These are phyloP conservation scores for Nicotiana rustica DNA, from an alignment of 305 asterid species.

Conservation along the genomic window DNA sequence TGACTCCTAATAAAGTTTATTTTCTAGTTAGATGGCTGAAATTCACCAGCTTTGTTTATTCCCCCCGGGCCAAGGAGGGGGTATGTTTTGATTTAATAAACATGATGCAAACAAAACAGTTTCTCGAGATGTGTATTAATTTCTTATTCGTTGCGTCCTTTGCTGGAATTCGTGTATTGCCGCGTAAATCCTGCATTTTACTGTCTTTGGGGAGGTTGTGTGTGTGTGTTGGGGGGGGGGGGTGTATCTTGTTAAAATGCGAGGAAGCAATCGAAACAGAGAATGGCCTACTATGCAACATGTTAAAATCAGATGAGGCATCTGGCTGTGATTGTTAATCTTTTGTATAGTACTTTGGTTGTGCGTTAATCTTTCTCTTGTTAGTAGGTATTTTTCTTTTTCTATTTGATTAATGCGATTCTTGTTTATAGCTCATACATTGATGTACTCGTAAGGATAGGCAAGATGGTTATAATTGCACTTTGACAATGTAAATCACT, in stretches of 20 bases:
- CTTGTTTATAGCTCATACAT: neutral
- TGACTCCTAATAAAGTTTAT: constrained; percentile 2
- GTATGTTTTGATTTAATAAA: constrained; percentile 23
- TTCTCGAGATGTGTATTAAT: neutral
- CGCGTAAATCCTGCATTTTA: neutral
- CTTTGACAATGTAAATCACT: neutral
- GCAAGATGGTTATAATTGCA: neutral
- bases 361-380: neutral
- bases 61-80: neutral
- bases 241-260: neutral
- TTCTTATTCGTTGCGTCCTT: neutral
- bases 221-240: no score
- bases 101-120: neutral
- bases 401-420: neutral
- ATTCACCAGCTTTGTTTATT: neutral
- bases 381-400: neutral
- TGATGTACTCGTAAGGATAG: neutral
- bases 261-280: neutral
- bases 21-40: neutral
- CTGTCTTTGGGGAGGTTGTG: neutral
- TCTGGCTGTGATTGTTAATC: neutral
- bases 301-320: neutral
- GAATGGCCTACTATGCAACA: neutral
- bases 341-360: neutral
- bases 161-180: neutral